These are phyloP conservation scores for Penicillium concentricum DNA, from an alignment of 2,329 filamentous ascomycete species.

Conservation along the genomic window DNA sequence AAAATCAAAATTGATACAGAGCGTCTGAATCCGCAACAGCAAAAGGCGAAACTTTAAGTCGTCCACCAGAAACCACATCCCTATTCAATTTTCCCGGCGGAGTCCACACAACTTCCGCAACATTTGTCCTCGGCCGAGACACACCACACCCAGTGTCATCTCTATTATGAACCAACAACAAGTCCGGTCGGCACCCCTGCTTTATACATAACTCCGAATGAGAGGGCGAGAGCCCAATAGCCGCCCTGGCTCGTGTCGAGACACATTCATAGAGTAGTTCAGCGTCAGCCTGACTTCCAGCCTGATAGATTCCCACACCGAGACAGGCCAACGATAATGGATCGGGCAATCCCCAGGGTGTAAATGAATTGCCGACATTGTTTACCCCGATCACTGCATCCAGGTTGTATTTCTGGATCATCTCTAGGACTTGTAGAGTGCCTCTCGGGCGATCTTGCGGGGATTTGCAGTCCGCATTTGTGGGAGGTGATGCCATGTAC, in stretches of 20 bases:
- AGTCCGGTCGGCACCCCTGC: constrained; percentile 15
- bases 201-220: constrained; percentile 8
- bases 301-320: constrained; percentile 66
- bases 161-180: constrained; percentile 27
- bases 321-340: constrained; percentile 62
- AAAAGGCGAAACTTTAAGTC: constrained; percentile 11
- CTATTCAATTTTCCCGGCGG: constrained; percentile 30
- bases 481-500: constrained; percentile 64
- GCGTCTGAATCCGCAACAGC: not conserved
- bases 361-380: constrained; percentile 74
- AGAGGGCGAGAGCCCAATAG: constrained; percentile 31
- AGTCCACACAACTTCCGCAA: constrained; percentile 42
- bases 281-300: constrained; percentile 60
- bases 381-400: constrained; percentile 65
- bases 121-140: constrained; percentile 27
- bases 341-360: constrained; percentile 66
- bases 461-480: not conserved
- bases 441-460: constrained; percentile 49
- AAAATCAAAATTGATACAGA: not conserved
- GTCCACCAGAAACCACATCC: constrained; percentile 26
- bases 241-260: constrained; percentile 43
- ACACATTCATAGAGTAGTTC: constrained; percentile 58
- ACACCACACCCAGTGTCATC: constrained; percentile 34
- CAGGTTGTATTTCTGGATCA: constrained; percentile 60
- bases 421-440: constrained; percentile 60